Evolutionary conservation across 371 early-diverging fungal genomes (phyloP).

Genomic region (Capillidium heterosporum): DNA sequence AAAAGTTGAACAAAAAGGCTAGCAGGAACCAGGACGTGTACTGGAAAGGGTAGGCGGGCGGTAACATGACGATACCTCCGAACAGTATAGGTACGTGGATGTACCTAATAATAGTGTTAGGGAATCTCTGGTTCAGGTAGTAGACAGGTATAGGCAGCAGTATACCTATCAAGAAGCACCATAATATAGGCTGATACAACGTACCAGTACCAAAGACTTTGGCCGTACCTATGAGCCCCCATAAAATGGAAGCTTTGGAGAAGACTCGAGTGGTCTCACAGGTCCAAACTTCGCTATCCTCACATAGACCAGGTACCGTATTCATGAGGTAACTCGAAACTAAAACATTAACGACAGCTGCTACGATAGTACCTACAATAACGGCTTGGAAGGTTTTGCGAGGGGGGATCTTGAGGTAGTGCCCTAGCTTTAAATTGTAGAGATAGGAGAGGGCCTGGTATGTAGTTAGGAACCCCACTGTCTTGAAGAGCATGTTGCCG

Average conservation of each 20-base stretch:
- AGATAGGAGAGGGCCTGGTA: slow-evolving; percentile 28
- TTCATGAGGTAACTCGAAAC: slow-evolving; percentile 18
- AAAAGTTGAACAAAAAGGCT: slow-evolving; percentile 46
- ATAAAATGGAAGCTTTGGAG: slow-evolving; percentile 21
- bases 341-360: slow-evolving; percentile 10
- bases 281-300: slow-evolving; percentile 4
- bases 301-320: slow-evolving; percentile 12
- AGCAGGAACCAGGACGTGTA: slow-evolving; percentile 37
- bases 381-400: slow-evolving; percentile 25
- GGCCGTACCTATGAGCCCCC: slow-evolving; percentile 58
- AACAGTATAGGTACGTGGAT: slow-evolving; percentile 15
- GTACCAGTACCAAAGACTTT: slow-evolving; percentile 40
- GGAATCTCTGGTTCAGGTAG: slow-evolving; percentile 15
- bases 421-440: slow-evolving; percentile 27
- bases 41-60: slow-evolving; percentile 11
- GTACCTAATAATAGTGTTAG: slow-evolving; percentile 11
- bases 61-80: slow-evolving; percentile 19
- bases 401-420: slow-evolving; percentile 46
- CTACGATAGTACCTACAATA: slow-evolving; percentile 25
- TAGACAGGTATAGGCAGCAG: slow-evolving; percentile 30
- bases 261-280: slow-evolving; percentile 17
- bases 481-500: slow-evolving; percentile 25
- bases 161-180: slow-evolving; percentile 31
- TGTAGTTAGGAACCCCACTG: slow-evolving; percentile 29
- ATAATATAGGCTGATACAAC: slow-evolving; percentile 32